Base-by-base conservation (phyloP, 805 yeast species). In the Novakomyces olei region DNA sequence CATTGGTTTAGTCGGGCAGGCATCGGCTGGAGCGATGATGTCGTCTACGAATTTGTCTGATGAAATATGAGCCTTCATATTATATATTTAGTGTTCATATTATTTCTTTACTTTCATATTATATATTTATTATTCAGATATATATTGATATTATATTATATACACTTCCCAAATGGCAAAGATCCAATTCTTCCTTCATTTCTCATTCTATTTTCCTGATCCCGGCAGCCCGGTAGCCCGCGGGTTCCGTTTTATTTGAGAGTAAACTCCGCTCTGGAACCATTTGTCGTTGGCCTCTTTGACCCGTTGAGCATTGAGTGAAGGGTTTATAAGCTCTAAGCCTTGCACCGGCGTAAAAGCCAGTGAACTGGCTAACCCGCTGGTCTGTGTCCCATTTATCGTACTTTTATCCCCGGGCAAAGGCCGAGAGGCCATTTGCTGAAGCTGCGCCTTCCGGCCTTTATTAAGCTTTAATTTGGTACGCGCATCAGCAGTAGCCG, bases 391-490 rank as follows among this genome's bases (percentile, higher is more conserved):
- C 18, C 30, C 24, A 15, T 12, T 15, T 12, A 14, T 18, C 20
- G 9, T 10, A 26, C 16, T 26, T 12, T 26, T 26, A 9, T 10
- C 14, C 14, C 16, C 16, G 15, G 32, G 31, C 8, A 33, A 9
- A 25, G 10, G n/a, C 25, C 19, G 18, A 3, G 22, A 10, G 4
- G 36, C 27, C 16, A 33, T 8, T 19, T 30, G 15, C 9, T 26
- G 15, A 12, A 37, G 33, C 14, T 23, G 22, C 46, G 50, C 32
- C 36, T 61, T 60, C 74, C 73, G 66, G 1, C 59, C 55, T 48
- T 75, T 75, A 2, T 75, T 60, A 56, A 75, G 49, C 39, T 65
- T 63, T 2, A 79, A 72, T 34, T 51, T 57, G 16, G 69, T 69
- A 31, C 63, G 63, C 1, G 51, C 47, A 40, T 59, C 63, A 12